Conservation (phyloP, 305 asterid species). For the Rubia tinctorum region DNA sequence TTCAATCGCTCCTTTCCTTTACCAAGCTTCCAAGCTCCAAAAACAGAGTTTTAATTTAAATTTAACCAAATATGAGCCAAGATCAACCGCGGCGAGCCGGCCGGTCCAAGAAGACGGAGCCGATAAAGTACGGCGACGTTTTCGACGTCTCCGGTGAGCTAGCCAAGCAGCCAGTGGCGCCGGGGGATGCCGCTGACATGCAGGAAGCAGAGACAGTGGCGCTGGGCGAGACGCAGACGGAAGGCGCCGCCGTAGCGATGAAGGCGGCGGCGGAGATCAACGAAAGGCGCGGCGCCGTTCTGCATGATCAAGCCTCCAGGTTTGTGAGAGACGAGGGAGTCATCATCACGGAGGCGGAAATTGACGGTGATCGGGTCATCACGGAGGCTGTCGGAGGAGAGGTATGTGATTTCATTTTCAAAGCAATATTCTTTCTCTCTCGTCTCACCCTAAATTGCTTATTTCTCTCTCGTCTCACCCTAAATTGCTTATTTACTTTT, state of each 20-base stretch:
- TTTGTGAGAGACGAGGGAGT: constrained; percentile 35
- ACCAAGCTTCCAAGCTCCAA: background rate
- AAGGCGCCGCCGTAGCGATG: constrained; percentile 43
- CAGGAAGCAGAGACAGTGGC: constrained; percentile 40
- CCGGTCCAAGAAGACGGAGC: constrained; percentile 32
- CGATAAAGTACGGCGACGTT: constrained; percentile 50
- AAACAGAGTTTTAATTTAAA: background rate
- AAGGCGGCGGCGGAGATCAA: constrained; percentile 53
- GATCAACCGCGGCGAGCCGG: constrained; percentile 11
- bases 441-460: no score
- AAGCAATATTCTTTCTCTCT: no score
- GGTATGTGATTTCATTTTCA: constrained; percentile 24
- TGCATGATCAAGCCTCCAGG: constrained; percentile 31
- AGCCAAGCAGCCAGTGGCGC: constrained; percentile 47
- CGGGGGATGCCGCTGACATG: constrained; percentile 51
- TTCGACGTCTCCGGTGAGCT: constrained; percentile 47
- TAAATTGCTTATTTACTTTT: no score
- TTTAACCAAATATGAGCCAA: background rate
- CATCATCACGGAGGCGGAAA: constrained; percentile 38
- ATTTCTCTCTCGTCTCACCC: no score
- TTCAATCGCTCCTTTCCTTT: background rate
- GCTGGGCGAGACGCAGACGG: constrained; percentile 40
- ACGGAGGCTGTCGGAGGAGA: constrained; percentile 64
- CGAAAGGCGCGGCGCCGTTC: constrained; percentile 39
- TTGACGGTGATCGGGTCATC: constrained; percentile 42